Conservation (phyloP, 495 filamentous ascomycete genomes). For the Penicillium chermesinum region DNA sequence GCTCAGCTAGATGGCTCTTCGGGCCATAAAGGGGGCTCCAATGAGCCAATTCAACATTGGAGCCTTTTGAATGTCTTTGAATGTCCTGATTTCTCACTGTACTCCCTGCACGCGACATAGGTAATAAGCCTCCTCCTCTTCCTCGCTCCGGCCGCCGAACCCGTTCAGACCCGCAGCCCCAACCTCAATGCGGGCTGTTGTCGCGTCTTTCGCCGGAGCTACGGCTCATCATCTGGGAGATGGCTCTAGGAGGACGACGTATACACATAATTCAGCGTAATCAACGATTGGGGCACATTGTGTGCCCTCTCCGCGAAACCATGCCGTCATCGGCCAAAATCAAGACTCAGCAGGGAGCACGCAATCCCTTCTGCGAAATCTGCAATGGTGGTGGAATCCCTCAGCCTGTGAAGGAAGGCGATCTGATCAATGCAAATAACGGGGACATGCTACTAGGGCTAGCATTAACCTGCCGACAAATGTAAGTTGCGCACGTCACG, state of each 20-base stretch:
- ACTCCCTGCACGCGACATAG: conserved; percentile 13
- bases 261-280: conserved; percentile 41
- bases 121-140: conserved; percentile 35
- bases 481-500: conserved; percentile 18
- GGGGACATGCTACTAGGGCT: conserved; percentile 12
- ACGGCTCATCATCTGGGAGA: conserved; percentile 44
- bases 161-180: conserved; percentile 11
- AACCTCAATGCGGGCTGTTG: conserved; percentile 33
- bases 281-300: conserved; percentile 33
- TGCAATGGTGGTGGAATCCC: conserved; percentile 31
- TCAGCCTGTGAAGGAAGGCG: conserved; percentile 18
- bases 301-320: conserved; percentile 21
- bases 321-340: not conserved
- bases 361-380: conserved; percentile 29
- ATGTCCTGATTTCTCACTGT: not conserved
- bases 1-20: no score
- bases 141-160: conserved; percentile 12
- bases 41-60: not conserved
- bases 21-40: no score
- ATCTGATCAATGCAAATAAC: not conserved
- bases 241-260: conserved; percentile 27
- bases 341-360: not conserved
- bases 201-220: conserved; percentile 41
- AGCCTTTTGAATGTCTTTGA: not conserved
- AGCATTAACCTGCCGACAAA: conserved; percentile 23